These are phyloP conservation scores for Balansia obtecta DNA, from an alignment of 2,329 filamentous ascomycete genomes.

Conservation along the genomic window DNA sequence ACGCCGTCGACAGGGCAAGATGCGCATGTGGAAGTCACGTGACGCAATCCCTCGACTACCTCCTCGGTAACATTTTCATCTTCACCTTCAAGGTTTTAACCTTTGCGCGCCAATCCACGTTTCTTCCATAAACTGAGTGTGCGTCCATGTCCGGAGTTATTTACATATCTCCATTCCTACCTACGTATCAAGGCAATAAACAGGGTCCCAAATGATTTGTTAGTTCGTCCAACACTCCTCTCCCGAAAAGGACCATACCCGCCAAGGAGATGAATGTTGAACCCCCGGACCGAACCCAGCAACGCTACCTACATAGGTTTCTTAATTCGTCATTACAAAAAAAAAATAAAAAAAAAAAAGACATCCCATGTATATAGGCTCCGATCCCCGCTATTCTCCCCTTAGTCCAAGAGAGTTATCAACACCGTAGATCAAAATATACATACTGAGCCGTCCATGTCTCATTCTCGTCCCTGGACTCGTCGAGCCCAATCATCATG, in stretches of 20 bases:
- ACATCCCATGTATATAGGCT: neutral
- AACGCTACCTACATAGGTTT: neutral
- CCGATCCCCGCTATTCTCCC: neutral
- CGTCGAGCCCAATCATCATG: conserved; percentile 80
- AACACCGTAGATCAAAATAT: neutral
- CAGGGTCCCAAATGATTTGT: neutral
- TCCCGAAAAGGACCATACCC: neutral
- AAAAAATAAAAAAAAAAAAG: neutral
- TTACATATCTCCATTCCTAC: no score
- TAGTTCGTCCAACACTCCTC: neutral
- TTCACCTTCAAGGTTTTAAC: no score
- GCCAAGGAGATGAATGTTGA: neutral
- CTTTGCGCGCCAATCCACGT: no score
- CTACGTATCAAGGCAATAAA: no score
- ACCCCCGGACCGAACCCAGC: neutral
- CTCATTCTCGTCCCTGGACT: conserved; percentile 45
- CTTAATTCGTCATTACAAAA: neutral
- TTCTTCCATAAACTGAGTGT: no score
- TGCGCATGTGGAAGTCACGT: conserved; percentile 2
- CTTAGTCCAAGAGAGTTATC: neutral
- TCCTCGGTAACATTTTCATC: no score
- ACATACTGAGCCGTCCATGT: neutral
- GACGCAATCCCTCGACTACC: neutral
- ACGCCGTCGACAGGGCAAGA: neutral
- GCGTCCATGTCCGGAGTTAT: no score